Evolutionary conservation across 495 filamentous ascomycete species (phyloP), one percentile per base, ranked within the genome.

Genomic region (Penicillium nucicola): DNA sequence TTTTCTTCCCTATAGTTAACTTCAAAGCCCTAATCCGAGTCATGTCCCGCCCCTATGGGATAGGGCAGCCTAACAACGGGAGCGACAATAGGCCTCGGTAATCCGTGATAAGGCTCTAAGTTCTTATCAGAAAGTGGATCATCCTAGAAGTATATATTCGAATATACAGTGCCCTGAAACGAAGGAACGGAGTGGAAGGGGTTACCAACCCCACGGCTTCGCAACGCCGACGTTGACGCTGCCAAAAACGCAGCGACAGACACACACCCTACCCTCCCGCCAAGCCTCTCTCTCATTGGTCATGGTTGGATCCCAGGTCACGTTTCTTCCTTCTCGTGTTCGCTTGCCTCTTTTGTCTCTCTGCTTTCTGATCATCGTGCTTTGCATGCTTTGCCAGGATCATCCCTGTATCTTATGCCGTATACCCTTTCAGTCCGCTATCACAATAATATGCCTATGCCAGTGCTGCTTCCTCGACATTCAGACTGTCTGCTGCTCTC

Each of bases 151-250:
- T n/a, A n/a, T n/a, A n/a, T n/a, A n/a, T n/a, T n/a, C n/a, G n/a
- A n/a, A n/a, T n/a, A n/a, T n/a, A n/a, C n/a, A n/a, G n/a, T 55
- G 46, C 52, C 45, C 45, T 55, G 52, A 48, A 55, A 55, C 52
- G 45, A 34, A 55, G 52, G 45, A 55, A 55, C 34, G 41, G 40
- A 50, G 52, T 55, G 52, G 14, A 55, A 55, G 45, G 52, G 40
- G 34, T 55, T 50, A 55, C 45, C 19, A 48, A 53, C 44, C 44
- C 45, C 51, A 38, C 44, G 51, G 51, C 13, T 53, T 43, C 44
- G 18, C 52, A n/a, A 50, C 52, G 52, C 46, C 52, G 39, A 55
- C 52, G 30, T 45, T 50, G 52, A 49, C 45, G 18, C 32, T 36
- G 43, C n/a, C 13, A 35, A 45, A 45, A 45, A 36, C 32, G 25